These are phyloP conservation scores for Mariannaea elegans DNA, from an alignment of 2,329 filamentous ascomycete species.

Conservation along the genomic window DNA sequence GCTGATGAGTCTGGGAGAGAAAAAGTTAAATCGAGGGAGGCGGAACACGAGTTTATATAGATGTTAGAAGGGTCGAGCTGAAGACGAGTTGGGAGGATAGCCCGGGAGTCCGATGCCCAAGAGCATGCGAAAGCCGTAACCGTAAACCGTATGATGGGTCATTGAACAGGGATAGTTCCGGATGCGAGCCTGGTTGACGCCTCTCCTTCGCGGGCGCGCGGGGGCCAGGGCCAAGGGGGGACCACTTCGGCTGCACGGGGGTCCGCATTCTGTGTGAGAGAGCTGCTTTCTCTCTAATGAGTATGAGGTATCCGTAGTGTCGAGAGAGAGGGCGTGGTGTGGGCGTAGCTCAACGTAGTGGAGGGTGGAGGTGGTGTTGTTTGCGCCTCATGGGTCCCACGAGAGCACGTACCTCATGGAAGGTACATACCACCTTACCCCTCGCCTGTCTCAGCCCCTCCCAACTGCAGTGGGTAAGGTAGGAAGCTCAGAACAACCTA, in stretches of 20 bases:
- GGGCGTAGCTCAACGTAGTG: constrained; percentile 26
- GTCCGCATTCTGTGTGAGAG: constrained; percentile 33
- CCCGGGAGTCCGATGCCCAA: constrained; percentile 30
- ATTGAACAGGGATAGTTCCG: constrained; percentile 32
- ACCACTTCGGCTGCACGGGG: constrained; percentile 41
- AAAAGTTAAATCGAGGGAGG: constrained; percentile 28
- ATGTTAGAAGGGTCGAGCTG: constrained; percentile 31
- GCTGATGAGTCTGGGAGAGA: constrained; percentile 40
- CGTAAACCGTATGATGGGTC: constrained; percentile 40
- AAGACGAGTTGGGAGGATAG: constrained; percentile 18
- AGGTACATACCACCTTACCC: constrained; percentile 1
- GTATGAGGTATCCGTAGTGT: background rate
- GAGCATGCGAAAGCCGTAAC: constrained; percentile 16
- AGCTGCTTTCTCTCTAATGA: constrained; percentile 16
- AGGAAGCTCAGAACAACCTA: background rate
- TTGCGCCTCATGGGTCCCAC: background rate
- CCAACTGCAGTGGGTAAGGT: background rate
- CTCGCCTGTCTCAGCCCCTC: background rate
- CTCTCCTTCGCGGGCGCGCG: constrained; percentile 37
- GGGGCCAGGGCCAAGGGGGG: constrained; percentile 36
- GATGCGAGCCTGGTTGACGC: constrained; percentile 32
- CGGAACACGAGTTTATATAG: constrained; percentile 42
- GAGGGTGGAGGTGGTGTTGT: constrained; percentile 19
- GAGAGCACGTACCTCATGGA: background rate
- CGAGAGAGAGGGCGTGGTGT: constrained; percentile 18